Conservation (phyloP, 2,329 filamentous ascomycete species). For the Ophioceras dolichostomum region DNA sequence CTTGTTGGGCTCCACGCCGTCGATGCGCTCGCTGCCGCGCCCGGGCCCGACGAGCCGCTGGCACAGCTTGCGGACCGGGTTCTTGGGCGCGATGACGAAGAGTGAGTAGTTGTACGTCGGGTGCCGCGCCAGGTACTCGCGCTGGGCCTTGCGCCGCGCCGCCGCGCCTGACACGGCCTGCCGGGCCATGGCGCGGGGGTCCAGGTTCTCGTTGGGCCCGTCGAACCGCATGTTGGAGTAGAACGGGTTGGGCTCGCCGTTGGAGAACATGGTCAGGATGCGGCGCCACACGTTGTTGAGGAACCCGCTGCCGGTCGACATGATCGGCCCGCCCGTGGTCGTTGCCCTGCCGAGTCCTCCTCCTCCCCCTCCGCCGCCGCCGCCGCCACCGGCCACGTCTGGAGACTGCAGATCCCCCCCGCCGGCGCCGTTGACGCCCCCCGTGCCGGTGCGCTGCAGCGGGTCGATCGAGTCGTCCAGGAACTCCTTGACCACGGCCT, state of each 20-base stretch:
- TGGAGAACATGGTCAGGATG: slow-evolving; percentile 40
- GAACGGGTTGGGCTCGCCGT: slow-evolving; percentile 83
- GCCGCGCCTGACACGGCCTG: slow-evolving; percentile 79
- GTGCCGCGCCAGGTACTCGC: slow-evolving; percentile 78
- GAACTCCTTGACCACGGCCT: slow-evolving; percentile 90
- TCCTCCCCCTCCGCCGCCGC: slow-evolving; percentile 39
- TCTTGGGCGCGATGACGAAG: slow-evolving; percentile 71
- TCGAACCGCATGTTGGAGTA: slow-evolving; percentile 67
- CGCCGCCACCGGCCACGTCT: slow-evolving; percentile 20
- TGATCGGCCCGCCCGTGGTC: slow-evolving; percentile 18
- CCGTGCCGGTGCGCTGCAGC: slow-evolving; percentile 14
- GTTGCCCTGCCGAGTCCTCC: slow-evolving; percentile 10
- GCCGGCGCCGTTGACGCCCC: slow-evolving; percentile 14
- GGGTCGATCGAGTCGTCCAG: slow-evolving; percentile 59
- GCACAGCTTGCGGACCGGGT: slow-evolving; percentile 69
- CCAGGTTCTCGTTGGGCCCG: slow-evolving; percentile 62
- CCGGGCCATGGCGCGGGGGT: slow-evolving; percentile 78
- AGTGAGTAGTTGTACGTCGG: slow-evolving; percentile 88
- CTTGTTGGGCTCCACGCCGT: slow-evolving; percentile 82
- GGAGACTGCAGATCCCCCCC: too few species aligned
- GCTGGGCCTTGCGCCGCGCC: slow-evolving; percentile 73
- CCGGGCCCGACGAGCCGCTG: slow-evolving; percentile 87
- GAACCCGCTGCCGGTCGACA: slow-evolving; percentile 45
- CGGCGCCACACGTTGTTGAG: slow-evolving; percentile 51
- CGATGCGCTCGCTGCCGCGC: slow-evolving; percentile 72